Evolutionary conservation across 1,139 yeast species (phyloP).

Genomic region (Hyphopichia khmerensis): DNA sequence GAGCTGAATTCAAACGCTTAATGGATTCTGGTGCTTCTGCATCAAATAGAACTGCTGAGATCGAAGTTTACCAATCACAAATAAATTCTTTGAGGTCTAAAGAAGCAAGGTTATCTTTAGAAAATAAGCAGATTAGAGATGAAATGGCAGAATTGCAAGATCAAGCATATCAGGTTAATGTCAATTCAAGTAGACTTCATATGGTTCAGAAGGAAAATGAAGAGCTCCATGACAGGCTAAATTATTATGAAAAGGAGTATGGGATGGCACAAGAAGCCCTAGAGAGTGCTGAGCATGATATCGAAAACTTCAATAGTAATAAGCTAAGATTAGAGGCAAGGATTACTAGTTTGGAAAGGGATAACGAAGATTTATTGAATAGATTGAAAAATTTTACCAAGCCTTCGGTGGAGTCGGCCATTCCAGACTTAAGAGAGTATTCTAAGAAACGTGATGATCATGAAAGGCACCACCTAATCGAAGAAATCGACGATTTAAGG

Average conservation of each 20-base stretch:
- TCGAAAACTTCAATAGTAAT: conserved; percentile 10
- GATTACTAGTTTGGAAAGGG: conserved; percentile 15
- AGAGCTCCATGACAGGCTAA: conserved; percentile 23
- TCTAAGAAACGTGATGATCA: conserved; percentile 14
- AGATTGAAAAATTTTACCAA: conserved; percentile 10
- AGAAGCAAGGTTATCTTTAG: conserved; percentile 15
- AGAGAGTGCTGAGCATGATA: conserved; percentile 15
- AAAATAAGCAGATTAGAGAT: conserved; percentile 17
- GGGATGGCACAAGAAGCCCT: conserved; percentile 19
- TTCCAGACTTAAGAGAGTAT: conserved; percentile 23
- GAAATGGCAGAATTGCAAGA: conserved; percentile 20
- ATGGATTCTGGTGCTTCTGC: not conserved
- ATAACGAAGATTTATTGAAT: conserved; percentile 13
- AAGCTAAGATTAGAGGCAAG: conserved; percentile 10
- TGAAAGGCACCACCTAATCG: conserved; percentile 11
- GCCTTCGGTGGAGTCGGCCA: conserved; percentile 16
- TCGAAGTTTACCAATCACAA: conserved; percentile 10
- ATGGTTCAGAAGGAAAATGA: conserved; percentile 14
- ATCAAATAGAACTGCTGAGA: not conserved
- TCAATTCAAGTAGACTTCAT: conserved; percentile 12
- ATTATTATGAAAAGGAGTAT: conserved; percentile 28
- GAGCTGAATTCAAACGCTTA: not conserved
- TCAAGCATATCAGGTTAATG: conserved; percentile 16
- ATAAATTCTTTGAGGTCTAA: conserved; percentile 18
- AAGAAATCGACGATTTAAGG: conserved; percentile 15